Conservation (phyloP, 331 rosid species). For the Malus hybrid region DNA sequence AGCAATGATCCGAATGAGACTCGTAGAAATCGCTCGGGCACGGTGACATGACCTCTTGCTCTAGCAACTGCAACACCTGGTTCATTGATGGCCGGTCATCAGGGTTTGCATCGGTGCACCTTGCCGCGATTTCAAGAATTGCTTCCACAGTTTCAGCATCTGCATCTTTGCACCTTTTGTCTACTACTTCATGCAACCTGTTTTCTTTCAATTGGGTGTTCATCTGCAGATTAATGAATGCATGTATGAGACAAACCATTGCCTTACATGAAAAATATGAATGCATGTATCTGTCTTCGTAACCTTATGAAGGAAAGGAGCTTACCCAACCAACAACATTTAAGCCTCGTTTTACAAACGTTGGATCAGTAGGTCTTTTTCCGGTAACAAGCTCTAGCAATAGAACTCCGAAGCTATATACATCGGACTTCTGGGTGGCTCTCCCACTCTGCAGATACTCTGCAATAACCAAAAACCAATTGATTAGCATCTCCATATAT, state of each 20-base stretch:
- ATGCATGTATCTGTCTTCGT: too few species aligned
- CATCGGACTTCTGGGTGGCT: conserved; percentile 93
- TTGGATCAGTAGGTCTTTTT: conserved; percentile 94
- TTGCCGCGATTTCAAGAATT: conserved; percentile 71
- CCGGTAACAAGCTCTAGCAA: conserved; percentile 95
- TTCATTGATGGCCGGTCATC: conserved; percentile 82
- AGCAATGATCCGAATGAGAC: conserved; percentile 71
- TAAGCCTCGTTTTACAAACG: conserved; percentile 74
- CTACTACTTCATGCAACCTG: conserved; percentile 65
- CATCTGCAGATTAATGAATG: conserved; percentile 39
- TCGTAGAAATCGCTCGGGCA: conserved; percentile 75
- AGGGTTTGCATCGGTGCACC: conserved; percentile 79
- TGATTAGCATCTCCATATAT: background rate
- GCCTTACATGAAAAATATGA: background rate
- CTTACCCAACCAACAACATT: conserved; percentile 99
- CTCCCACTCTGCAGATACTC: conserved; percentile 95
- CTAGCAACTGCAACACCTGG: conserved; percentile 72
- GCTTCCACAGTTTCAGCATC: conserved; percentile 67
- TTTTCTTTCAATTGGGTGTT: conserved; percentile 65
- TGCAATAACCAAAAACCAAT: conserved; percentile 12
- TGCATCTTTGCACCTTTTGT: conserved; percentile 55
- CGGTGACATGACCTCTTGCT: conserved; percentile 86
- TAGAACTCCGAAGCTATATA: conserved; percentile 92
- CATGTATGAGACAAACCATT: background rate
- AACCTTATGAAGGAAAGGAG: background rate